These are phyloP conservation scores for Trichocladium antarcticum DNA, from an alignment of 495 filamentous ascomycete species.

Conservation along the genomic window DNA sequence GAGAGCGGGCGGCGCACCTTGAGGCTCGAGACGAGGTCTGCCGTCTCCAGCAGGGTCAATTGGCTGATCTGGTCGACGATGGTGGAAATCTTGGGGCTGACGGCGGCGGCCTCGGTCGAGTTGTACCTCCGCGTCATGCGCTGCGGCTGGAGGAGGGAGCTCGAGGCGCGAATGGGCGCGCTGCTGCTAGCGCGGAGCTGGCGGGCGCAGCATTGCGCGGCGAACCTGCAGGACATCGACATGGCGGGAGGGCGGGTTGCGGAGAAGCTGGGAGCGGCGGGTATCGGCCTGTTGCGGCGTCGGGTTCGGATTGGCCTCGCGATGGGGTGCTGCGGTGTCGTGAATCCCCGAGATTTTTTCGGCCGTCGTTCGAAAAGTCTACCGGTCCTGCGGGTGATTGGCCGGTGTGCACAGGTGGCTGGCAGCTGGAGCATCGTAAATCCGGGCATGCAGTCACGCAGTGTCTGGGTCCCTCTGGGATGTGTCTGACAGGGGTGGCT, in stretches of 20 bases:
- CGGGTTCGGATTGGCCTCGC: conserved; percentile 8
- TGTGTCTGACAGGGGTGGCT: neutral
- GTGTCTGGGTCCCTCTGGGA: neutral
- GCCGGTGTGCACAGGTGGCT: conserved; percentile 5
- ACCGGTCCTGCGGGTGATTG: conserved; percentile 16
- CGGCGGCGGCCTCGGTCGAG: conserved; percentile 54
- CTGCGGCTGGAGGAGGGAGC: conserved; percentile 27
- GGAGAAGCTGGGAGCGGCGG: neutral
- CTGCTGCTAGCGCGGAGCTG: conserved; percentile 36
- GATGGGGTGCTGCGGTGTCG: conserved; percentile 13
- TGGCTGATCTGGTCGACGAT: conserved; percentile 98
- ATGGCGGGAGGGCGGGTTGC: conserved; percentile 24
- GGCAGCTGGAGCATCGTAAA: conserved; percentile 15
- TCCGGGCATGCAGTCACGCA: neutral
- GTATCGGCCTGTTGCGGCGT: neutral
- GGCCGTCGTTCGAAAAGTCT: conserved; percentile 21
- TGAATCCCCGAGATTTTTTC: conserved; percentile 20
- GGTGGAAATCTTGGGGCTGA: conserved; percentile 75
- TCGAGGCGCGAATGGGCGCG: conserved; percentile 30
- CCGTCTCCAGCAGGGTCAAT: conserved; percentile 94
- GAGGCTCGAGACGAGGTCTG: conserved; percentile 80
- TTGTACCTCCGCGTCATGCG: conserved; percentile 51
- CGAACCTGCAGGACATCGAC: conserved; percentile 48
- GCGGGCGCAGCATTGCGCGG: conserved; percentile 49
- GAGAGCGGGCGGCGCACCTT: conserved; percentile 48